Conservation (phyloP, 345 rosid species). For the Aquilaria yunnanensis region DNA sequence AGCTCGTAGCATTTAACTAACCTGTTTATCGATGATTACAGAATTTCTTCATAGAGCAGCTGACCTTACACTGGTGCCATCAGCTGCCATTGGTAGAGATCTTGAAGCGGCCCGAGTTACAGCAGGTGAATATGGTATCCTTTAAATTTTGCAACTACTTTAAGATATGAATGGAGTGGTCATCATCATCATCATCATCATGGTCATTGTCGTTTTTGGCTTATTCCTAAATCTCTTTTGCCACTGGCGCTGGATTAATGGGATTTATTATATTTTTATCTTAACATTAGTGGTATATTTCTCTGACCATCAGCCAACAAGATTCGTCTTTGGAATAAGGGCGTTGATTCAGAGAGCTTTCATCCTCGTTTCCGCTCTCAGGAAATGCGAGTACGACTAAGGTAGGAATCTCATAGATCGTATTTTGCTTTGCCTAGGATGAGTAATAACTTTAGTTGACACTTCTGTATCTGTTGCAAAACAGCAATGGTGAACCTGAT, state of each 20-base stretch:
- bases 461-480: constrained; percentile 12
- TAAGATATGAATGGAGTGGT: constrained; percentile 2
- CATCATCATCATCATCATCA: not conserved
- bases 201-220: not conserved
- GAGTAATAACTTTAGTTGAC: not conserved
- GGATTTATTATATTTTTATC: not conserved
- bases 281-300: constrained; percentile 14
- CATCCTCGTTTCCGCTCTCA: constrained; percentile 69
- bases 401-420: constrained; percentile 26
- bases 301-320: constrained; percentile 56
- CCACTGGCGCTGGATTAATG: not conserved
- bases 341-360: constrained; percentile 94
- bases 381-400: constrained; percentile 82
- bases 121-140: constrained; percentile 50
- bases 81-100: constrained; percentile 85
- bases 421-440: no score
- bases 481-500: constrained; percentile 88
- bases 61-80: constrained; percentile 95
- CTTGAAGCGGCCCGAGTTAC: constrained; percentile 78
- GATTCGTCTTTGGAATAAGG: constrained; percentile 97
- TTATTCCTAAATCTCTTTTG: not conserved
- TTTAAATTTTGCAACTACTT: not conserved
- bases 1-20: constrained; percentile 7
- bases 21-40: constrained; percentile 19
- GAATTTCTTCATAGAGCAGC: constrained; percentile 99